These are phyloP conservation scores for Pestalotiopsis fici DNA, from an alignment of 2,329 filamentous ascomycete species.

Conservation along the genomic window DNA sequence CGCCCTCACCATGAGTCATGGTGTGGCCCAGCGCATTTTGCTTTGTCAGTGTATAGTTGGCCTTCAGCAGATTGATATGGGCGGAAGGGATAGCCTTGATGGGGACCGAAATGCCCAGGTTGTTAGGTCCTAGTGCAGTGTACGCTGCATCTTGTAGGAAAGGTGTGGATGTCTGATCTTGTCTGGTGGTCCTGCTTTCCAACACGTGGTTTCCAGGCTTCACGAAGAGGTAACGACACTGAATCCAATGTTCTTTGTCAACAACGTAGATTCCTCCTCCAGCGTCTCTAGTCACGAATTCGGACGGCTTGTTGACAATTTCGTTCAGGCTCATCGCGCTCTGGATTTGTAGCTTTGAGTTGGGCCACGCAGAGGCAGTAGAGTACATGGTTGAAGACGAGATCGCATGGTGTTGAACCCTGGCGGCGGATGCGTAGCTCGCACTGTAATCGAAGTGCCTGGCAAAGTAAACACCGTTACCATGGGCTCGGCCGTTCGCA, in stretches of 20 bases:
- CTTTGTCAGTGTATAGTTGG: slow-evolving; percentile 5
- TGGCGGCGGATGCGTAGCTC: slow-evolving; percentile 41
- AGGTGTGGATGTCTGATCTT: no score
- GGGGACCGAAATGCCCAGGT: slow-evolving; percentile 28
- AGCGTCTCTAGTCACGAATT: slow-evolving; percentile 51
- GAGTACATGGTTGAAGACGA: no score
- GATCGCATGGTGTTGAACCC: no score
- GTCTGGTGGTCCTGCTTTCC: no score
- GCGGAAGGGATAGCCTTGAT: slow-evolving; percentile 30
- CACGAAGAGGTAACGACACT: slow-evolving; percentile 81
- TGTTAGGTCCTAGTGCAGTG: slow-evolving; percentile 13
- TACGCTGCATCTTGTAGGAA: slow-evolving; percentile 23
- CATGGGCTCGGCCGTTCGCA: slow-evolving; percentile 68
- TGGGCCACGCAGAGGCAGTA: slow-evolving; percentile 54
- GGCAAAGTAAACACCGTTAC: slow-evolving; percentile 83
- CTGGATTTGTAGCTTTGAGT: slow-evolving; percentile 62
- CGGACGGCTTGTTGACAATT: slow-evolving; percentile 70
- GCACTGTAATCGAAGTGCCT: slow-evolving; percentile 56
- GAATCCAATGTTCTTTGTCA: slow-evolving; percentile 79
- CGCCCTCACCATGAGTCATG: slow-evolving; percentile 24
- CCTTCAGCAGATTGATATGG: not conserved
- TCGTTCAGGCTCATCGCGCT: slow-evolving; percentile 77
- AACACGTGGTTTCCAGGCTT: no score
- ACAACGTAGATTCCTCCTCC: slow-evolving; percentile 69
- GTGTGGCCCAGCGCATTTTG: slow-evolving; percentile 23